Base-by-base conservation (phyloP, 768 basidiomycete species). In the Pholiota microspora region DNA sequence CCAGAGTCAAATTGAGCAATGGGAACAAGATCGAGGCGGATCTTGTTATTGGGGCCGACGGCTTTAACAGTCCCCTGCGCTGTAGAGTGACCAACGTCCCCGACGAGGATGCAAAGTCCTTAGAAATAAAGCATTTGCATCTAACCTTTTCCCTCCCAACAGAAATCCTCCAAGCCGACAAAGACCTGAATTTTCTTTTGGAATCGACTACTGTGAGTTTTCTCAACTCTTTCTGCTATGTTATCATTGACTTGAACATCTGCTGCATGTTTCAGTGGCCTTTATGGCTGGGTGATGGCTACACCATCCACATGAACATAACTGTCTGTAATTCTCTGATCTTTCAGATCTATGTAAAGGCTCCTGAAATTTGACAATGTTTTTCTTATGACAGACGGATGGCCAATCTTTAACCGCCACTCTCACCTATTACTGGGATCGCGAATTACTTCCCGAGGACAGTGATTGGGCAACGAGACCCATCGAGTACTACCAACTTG, bases 381-480 rank as follows among this genome's bases (percentile, higher is more conserved):
- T 42, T 21, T 18, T 10, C 12, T 8, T 10, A 23, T 7, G 21
- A 42, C 8, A 42, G 40, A 42, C 40, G 21, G 40, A 24, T 21
- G 40, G 40, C 2, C 40, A 24, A 9, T 42, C 23, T 23, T 3
- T 42, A 9, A 3, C 40, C 9, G 4, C 21, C 2, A 42, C 40
- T 2, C 21, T 42, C 1, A 42, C 40, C 1, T 42, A 42, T 23
- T 16, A 42, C 8, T 42, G 40, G 40, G 40, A 42, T 3, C 40
- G 21, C 12, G 40, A 42, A 4, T 21, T 42, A 68, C 55, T 58
- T 63, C 28, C 55, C 61, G 7, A 64, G 67, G 25, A 66, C 70
- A 4, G 48, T 65, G 36, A 62, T 80, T 18, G 40, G 40, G 21
- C 21, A 2, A 21, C 18, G 40, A 16, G 40, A 6, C 40, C 40